These are phyloP conservation scores for Nothomitra cinnamomea DNA, from an alignment of 2,329 filamentous ascomycete species.

Conservation along the genomic window DNA sequence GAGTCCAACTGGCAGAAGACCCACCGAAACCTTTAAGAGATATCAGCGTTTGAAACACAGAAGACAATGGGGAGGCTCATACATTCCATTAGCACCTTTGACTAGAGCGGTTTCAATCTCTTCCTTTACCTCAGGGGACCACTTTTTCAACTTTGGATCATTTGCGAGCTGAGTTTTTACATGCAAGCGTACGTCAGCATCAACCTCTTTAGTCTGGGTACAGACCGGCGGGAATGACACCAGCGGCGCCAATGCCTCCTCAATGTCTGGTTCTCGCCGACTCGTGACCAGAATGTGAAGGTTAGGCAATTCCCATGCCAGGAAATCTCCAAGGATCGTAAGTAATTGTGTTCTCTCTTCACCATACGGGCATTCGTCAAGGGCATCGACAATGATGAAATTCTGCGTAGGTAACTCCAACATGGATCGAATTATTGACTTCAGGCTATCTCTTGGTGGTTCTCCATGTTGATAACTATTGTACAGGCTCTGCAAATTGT, in stretches of 20 bases:
- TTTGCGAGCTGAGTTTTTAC: no score
- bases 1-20: slow-evolving; percentile 8
- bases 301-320: not conserved
- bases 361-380: slow-evolving; percentile 16
- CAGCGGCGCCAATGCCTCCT: not conserved
- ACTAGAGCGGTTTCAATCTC: no score
- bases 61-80: not conserved
- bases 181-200: slow-evolving; percentile 2
- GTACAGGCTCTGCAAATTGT: not conserved
- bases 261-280: not conserved
- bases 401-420: no score
- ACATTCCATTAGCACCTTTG: not conserved
- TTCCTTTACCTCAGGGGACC: no score
- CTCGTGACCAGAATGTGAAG: slow-evolving; percentile 1
- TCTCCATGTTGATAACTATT: not conserved
- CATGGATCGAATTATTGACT: not conserved
- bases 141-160: no score
- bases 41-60: not conserved
- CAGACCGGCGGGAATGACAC: not conserved
- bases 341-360: not conserved
- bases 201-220: not conserved
- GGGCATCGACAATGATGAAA: slow-evolving; percentile 18
- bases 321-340: not conserved
- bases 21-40: slow-evolving; percentile 8
- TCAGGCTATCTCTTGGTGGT: not conserved